Evolutionary conservation across 2,329 filamentous ascomycete genomes (phyloP), one percentile per base, ranked within the genome.

Genomic region (Stromatinia cepivora): DNA sequence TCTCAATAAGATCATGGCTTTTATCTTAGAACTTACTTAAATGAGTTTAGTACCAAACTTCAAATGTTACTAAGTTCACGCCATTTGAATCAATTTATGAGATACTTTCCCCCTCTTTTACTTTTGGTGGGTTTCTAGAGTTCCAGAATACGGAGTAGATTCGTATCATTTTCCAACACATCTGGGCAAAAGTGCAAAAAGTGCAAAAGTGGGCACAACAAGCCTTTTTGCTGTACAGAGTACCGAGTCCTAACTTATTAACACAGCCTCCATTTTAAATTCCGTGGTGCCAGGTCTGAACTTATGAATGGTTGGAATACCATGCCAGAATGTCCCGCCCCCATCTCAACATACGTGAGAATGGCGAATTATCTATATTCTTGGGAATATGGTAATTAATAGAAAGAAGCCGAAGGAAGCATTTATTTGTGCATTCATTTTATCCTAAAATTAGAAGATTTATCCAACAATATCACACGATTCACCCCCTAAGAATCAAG

Each of bases 81-180:
- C 56, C 56, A 58, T 58, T 42, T 58, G 56, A 58, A 42, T 58
- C 56, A 58, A 58, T 42, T 39, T 57, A 57, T 34, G 31, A n/a
- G 46, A 22, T 48, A 48, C 46, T 48, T 42, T 4, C 17, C 42
- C 45, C 46, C 46, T 48, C 46, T 48, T n/a, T 48, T 48, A 48
- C 46, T 42, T 17, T 42, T 15, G 39, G 39, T 42, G 39, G 39
- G 39, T 42, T 17, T 42, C 39, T 15, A 15, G 39, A 42, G 39
- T 42, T 42, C 39, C 39, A 42, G 39, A 42, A 48, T 48, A 45
- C 8, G 42, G 42, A 45, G 42, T 45, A 42, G 22, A 42, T 42
- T 42, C 34, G 34, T 34, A 34, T 34, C 34, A 34, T 34, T 34
- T 8, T 34, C 39, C 13, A 42, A 15, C 39, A 15, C 39, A 15